Conservation (phyloP, 352 stramenopile species). For the Nothophytophthora sp. region DNA sequence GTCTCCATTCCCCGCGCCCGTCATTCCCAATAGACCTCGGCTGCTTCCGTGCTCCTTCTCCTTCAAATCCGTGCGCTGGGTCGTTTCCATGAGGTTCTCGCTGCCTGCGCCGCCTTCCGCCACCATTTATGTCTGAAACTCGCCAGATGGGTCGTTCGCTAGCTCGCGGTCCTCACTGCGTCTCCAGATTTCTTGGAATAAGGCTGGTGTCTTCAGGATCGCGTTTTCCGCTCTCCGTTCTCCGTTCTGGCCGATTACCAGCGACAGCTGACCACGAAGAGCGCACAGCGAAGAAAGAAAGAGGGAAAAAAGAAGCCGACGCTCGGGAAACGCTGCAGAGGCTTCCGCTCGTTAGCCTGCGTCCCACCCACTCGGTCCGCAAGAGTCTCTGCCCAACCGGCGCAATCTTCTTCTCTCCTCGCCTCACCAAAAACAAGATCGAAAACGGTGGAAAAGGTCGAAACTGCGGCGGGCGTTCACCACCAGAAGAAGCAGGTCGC, state of each 20-base stretch:
- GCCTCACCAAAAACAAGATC: too few relatives aligned
- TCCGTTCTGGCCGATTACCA: not conserved
- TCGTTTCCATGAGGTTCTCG: conserved; percentile 21
- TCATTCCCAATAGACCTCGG: not conserved
- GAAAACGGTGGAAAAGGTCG: too few relatives aligned
- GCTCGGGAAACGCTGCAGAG: not conserved
- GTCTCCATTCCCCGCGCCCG: not conserved
- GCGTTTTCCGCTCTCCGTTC: not conserved
- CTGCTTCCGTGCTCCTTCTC: conserved; percentile 5
- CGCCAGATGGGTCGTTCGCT: not conserved
- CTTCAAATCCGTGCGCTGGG: conserved; percentile 21
- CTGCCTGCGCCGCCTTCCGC: conserved; percentile 25
- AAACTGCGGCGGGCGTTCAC: too few relatives aligned
- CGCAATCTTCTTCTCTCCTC: too few relatives aligned
- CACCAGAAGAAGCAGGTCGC: too few relatives aligned
- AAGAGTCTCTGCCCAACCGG: too few relatives aligned
- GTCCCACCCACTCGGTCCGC: too few relatives aligned
- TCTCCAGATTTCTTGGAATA: conserved; percentile 21
- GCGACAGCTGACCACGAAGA: not conserved
- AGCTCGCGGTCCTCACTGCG: not conserved
- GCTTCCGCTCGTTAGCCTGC: conserved; percentile 5
- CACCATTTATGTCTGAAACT: conserved; percentile 10
- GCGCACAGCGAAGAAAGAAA: not conserved
- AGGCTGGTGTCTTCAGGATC: conserved; percentile 10
- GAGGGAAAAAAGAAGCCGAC: not conserved